Base-by-base conservation (phyloP, 108 stramenopile species). In the Pseudonitzschia multiseries region DNA sequence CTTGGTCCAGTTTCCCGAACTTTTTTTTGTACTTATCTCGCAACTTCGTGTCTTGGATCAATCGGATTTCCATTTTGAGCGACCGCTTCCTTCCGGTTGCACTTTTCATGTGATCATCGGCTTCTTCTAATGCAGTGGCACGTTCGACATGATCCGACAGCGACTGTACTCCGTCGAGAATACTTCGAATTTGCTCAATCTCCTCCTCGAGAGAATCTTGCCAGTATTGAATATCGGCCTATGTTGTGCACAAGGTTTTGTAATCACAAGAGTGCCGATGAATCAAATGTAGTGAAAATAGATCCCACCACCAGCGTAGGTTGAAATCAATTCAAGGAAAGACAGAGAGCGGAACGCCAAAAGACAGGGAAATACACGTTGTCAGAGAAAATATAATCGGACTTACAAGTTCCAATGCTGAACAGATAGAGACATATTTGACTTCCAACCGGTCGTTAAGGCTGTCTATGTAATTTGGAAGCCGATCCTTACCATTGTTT, bases 211-310 rank as follows among this genome's bases (percentile, higher is more conserved):
- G 80, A 18, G 86, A 90, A 69, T 94, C 93, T 65, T 92, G 86
- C 93, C 93, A 94, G 65, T 92, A 94, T 84, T 94, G 88, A 82
- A 94, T 82, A 77, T 94, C 93, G 21, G 83, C 80, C 91, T 90
- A 20, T 56, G 21, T 31, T 31, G 36, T 6, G 36, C 36, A 6
- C 6, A 5, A 6, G 4, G 36, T 51, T 3, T 51, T 51, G 50
- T n/a, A n/a, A n/a, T n/a, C n/a, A n/a, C n/a, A n/a, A n/a, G n/a
- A n/a, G n/a, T n/a, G n/a, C n/a, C n/a, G n/a, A n/a, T n/a, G n/a
- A n/a, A n/a, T n/a, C n/a, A n/a, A n/a, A n/a, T n/a, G n/a, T n/a
- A n/a, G n/a, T n/a, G n/a, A n/a, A n/a, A n/a, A n/a, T n/a, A n/a
- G n/a, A n/a, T n/a, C n/a, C n/a, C n/a, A n/a, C n/a, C n/a, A n/a